These are phyloP conservation scores for Fusarium brachygibbosum DNA, from an alignment of 2,329 filamentous ascomycete genomes.

Conservation along the genomic window DNA sequence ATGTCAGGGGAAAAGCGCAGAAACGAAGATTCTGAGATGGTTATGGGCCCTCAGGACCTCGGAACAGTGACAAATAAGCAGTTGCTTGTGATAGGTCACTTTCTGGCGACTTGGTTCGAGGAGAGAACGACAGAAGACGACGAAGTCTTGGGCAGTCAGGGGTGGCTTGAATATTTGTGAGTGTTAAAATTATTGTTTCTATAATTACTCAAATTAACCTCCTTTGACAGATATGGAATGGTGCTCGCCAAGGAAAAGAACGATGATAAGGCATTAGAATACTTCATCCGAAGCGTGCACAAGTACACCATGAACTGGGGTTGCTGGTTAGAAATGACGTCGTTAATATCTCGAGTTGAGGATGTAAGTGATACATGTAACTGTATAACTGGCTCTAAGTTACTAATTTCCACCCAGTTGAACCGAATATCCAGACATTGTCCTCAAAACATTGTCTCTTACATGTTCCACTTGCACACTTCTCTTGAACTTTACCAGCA, in stretches of 20 bases:
- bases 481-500: conserved; percentile 94
- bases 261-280: conserved; percentile 84
- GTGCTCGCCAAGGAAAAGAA: conserved; percentile 92
- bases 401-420: conserved; percentile 64
- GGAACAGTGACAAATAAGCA: conserved; percentile 89
- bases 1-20: conserved; percentile 95
- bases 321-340: conserved; percentile 92
- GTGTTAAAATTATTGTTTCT: conserved; percentile 43
- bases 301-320: conserved; percentile 97
- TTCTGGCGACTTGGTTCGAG: conserved; percentile 84
- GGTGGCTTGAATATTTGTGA: conserved; percentile 90
- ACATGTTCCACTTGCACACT: conserved; percentile 92
- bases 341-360: conserved; percentile 82
- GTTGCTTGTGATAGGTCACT: conserved; percentile 78
- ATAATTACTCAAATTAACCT: conserved; percentile 6
- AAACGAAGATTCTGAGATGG: conserved; percentile 97
- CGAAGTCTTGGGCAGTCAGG: conserved; percentile 76
- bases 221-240: conserved; percentile 77
- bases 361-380: conserved; percentile 70
- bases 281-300: conserved; percentile 89
- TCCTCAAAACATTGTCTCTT: conserved; percentile 91
- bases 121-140: conserved; percentile 72
- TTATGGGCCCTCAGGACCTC: conserved; percentile 91
- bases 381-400: conserved; percentile 42
- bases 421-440: conserved; percentile 78